Conservation (phyloP, 2,329 filamentous ascomycete genomes). For the Thielaviopsis punctulata region DNA sequence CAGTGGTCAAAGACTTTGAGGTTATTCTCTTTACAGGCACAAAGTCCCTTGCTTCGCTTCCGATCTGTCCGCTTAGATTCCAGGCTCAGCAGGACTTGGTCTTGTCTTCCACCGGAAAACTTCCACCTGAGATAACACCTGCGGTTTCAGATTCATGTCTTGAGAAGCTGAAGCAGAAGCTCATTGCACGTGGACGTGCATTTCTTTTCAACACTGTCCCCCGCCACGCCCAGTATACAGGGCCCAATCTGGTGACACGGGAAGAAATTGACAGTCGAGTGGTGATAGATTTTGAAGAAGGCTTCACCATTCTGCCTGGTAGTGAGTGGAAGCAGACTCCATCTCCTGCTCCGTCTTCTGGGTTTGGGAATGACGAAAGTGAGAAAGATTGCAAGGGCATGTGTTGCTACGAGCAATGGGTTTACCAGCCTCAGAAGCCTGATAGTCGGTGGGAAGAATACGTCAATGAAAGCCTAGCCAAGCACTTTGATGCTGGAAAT, state of each 20-base stretch:
- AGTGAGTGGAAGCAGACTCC: background rate
- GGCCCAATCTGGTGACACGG: conserved; percentile 13
- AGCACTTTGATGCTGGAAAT: background rate
- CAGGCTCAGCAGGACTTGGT: background rate
- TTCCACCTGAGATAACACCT: background rate
- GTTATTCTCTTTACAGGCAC: conserved; percentile 17
- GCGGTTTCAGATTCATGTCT: background rate
- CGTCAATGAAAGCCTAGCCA: background rate
- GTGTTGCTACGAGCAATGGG: background rate
- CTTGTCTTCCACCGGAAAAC: background rate
- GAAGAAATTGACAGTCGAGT: conserved; percentile 20
- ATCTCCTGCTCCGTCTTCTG: background rate
- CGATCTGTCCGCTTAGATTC: conserved; percentile 16
- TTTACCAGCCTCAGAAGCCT: background rate
- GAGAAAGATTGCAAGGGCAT: background rate
- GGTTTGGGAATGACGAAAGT: background rate
- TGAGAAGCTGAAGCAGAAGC: conserved; percentile 6
- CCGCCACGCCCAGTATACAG: conserved; percentile 18
- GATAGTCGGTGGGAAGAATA: background rate
- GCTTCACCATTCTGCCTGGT: conserved; percentile 11
- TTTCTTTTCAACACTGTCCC: conserved; percentile 14
- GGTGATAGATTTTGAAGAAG: conserved; percentile 18
- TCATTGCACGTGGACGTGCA: conserved; percentile 14
- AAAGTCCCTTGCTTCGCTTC: conserved; percentile 14
- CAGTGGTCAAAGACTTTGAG: conserved; percentile 14